Evolutionary conservation across 2,329 filamentous ascomycete species (phyloP).

Genomic region (Aspergillus flavus): DNA sequence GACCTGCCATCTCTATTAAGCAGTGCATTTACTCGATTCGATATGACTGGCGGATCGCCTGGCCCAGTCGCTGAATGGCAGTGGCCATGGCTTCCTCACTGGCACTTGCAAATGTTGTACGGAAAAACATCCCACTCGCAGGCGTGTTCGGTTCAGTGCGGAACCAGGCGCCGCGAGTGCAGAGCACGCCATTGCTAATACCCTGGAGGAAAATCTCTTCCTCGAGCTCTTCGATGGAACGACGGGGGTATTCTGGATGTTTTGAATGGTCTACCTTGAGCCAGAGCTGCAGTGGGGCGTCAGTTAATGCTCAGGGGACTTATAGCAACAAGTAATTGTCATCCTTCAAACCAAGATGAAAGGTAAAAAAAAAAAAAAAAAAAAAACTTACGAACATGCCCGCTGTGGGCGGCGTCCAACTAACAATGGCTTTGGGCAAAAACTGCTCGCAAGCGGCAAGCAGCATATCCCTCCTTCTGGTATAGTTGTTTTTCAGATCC

Average conservation of each 20-base stretch:
- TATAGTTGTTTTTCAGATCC: constrained; percentile 73
- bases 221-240: neutral
- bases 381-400: constrained; percentile 47
- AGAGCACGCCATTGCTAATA: neutral
- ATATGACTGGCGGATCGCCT: neutral
- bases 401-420: constrained; percentile 73
- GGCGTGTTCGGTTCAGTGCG: neutral
- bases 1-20: too few relatives aligned
- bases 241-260: neutral
- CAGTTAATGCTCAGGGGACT: neutral
- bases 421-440: constrained; percentile 70
- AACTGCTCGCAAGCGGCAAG: constrained; percentile 74
- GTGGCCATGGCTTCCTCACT: neutral
- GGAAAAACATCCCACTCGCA: neutral
- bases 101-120: neutral
- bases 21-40: neutral
- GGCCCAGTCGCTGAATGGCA: neutral
- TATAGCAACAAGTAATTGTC: neutral
- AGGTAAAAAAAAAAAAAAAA: neutral
- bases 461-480: constrained; percentile 69
- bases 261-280: neutral
- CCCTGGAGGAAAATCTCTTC: neutral
- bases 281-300: neutral
- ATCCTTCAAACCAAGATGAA: neutral
- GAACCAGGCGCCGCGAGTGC: neutral